Percentiles rank a stretch among this genome's conserved stretches.
Evolutionary conservation across 176 grass and related monocot species (phyloP).

Genomic region (Sorghum bicolor): Sorghum_bicolor_NCBIv3 NC_012871.2:73501001-73501500

Average conservation of each 20-base stretch:
- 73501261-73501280: neutral
- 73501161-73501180: neutral
- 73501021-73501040: constrained; percentile 36
- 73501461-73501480: neutral
- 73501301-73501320: neutral
- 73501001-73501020: constrained; percentile 46
- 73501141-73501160: constrained; percentile 5
- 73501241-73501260: neutral
- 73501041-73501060: constrained; percentile 56
- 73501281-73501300: neutral
- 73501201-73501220: neutral
- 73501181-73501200: neutral
- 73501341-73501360: neutral
- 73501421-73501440: neutral
- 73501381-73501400: neutral
- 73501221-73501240: neutral
- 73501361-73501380: neutral
- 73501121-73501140: constrained; percentile 46
- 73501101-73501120: constrained; percentile 48
- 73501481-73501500: neutral
- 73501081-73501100: constrained; percentile 61
- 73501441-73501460: neutral
- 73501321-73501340: neutral
- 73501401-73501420: no score
- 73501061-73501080: constrained; percentile 45